Evolutionary conservation across 1,284 basidiomycete species (phyloP), one percentile per base, ranked within the genome.

Genomic region (Trichosporon asahii): DNA sequence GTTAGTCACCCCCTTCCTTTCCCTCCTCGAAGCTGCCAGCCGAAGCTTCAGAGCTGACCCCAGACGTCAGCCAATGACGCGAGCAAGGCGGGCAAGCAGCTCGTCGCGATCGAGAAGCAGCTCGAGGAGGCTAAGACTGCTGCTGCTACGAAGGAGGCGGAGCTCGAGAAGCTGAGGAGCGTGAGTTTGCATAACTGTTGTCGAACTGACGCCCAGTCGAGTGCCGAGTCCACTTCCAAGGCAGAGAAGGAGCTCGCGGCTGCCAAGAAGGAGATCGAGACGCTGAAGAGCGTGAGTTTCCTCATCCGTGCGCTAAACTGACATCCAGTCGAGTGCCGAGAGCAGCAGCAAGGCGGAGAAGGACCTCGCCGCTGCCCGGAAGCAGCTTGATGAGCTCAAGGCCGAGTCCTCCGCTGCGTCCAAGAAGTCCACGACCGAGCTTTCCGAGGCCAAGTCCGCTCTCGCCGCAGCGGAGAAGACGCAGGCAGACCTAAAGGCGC

Each of bases 291-390:
- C 23, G 83, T 83, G 69, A 72, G 82, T 70, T 37, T 18, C 9
- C 3, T 31, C 5, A 40, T 68, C 25, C 4, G 21, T 18, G n/a
- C 5, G 0, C 12, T 18, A 14, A 61, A 44, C 67, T 69, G 67
- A 72, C 63, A 25, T 15, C 1, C 9, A 14, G 53, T 21, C 0
- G 31, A 57, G 31, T n/a, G 35, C 31, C 37, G 53, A 49, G 15
- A n/a, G n/a, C 65, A 80, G 77, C 73, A 33, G 60, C 73, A 79
- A 53, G 25, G 37, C 74, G 11, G 77, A 80, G 37, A 68, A 79
- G 23, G 60, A 27, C 6, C 66, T 72, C 18, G 25, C 65, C 2
- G 1, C 37, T 0, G 66, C 35, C 1, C 49, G 65, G 23, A 68
- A 73, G 46, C 66, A 70, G 65, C 67, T 73, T 1, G 37, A 61